Base-by-base conservation (phyloP, 257 asterid genomes). In the Avicennia marina region DNA sequence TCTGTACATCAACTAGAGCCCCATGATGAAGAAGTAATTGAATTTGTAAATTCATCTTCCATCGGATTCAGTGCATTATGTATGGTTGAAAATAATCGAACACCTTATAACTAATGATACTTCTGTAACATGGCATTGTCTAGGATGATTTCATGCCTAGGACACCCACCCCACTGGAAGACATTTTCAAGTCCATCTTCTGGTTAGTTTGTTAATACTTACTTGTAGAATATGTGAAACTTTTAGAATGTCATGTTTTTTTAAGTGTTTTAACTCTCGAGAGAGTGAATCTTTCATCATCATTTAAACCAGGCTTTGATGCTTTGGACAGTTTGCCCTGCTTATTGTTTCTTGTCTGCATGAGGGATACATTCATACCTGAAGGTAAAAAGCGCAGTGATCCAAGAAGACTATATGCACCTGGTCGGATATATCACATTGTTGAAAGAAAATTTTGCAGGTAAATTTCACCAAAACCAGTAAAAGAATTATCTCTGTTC, bases 101-200 rank as follows among this genome's bases (percentile, higher is more conserved):
- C 25, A 9, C 48, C 44, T 18, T 69, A n/a, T n/a, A 32, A 47
- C 59, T 43, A 42, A 60, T 67, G 41, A 67, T 34, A 55, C 34
- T 43, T 53, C 49, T 27, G 21, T 46, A 8, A 32, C 11, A 54
- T 68, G 40, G 25, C 46, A 20, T 63, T 63, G 66, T 64, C 40
- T 75, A 90, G 96, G 96, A 91, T 65, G 98, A 93, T 77, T 93
- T 93, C 83, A 75, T 93, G 79, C 95, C 98, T 0, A 74, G 98
- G 72, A 93, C 98, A 21, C 73, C 98, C 36, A 93, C 98, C 41
- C 95, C 98, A 12, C 66, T 93, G 82, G 94, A 89, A 71, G 97
- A 88, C 70, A 82, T 93, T 62, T 93, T 93, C 83, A 89, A 71
- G 67, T 81, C 98, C 20, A 39, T 93, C 53, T 89, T 93, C 75